Percentiles rank a stretch among this genome's conserved stretches.
Evolutionary conservation across 805 yeast genomes (phyloP).

Genomic region (Barnettozyma botsteinii): DNA sequence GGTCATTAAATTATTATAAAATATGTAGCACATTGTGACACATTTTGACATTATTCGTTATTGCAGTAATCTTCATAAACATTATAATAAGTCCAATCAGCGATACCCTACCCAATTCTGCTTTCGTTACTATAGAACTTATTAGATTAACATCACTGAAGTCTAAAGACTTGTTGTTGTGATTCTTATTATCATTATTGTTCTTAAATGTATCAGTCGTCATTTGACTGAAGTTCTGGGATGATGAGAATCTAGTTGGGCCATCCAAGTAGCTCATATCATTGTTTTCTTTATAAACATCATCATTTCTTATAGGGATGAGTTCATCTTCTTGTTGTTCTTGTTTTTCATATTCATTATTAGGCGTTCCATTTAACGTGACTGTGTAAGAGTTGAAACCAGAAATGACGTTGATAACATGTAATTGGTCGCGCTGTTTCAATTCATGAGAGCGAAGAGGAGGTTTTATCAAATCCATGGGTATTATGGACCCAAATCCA

Average conservation of each 20-base stretch:
- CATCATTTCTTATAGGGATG: background rate
- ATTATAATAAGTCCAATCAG: conserved; percentile 20
- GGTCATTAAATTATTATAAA: no score
- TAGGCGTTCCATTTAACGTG: conserved; percentile 2
- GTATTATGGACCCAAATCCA: conserved; percentile 13
- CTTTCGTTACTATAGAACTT: conserved; percentile 14
- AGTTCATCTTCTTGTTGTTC: background rate
- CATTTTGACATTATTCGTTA: no score
- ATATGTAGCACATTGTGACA: no score
- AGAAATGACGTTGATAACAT: background rate
- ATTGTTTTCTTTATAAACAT: background rate
- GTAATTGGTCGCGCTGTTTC: no score
- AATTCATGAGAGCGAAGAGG: no score
- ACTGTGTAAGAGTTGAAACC: background rate
- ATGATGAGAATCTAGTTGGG: conserved; percentile 12
- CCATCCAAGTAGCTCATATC: conserved; percentile 4
- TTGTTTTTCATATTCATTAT: background rate
- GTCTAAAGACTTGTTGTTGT: background rate
- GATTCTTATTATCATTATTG: background rate
- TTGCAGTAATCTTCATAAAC: no score
- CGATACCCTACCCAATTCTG: conserved; percentile 17
- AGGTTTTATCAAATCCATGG: conserved; percentile 7
- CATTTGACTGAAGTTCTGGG: conserved; percentile 6
- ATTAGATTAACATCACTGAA: conserved; percentile 6
- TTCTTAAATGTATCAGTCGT: background rate